Conservation (phyloP, 495 filamentous ascomycete genomes). For the Penicillium dipodomyicola region DNA sequence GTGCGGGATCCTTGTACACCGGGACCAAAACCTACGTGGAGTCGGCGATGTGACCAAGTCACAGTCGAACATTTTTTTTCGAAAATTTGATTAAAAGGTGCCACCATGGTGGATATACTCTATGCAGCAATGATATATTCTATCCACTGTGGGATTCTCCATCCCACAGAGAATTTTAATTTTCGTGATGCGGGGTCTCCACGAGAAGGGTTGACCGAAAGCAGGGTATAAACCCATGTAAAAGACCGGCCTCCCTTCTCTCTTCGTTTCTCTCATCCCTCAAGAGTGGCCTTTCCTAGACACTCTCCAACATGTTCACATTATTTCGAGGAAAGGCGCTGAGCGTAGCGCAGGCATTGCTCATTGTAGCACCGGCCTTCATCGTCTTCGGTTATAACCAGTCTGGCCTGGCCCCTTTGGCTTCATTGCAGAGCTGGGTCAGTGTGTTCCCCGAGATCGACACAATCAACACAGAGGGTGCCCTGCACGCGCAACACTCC, state of each 20-base stretch:
- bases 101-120: background rate
- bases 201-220: background rate
- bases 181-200: conserved; percentile 15
- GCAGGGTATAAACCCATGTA: conserved; percentile 4
- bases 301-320: background rate
- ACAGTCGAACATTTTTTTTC: conserved; percentile 1
- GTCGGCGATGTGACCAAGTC: conserved; percentile 9
- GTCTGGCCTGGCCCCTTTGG: conserved; percentile 27
- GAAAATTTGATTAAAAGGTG: background rate
- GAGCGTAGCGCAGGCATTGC: conserved; percentile 26
- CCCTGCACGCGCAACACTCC: conserved; percentile 21
- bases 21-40: conserved; percentile 9
- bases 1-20: background rate
- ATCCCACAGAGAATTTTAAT: background rate
- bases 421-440: conserved; percentile 29
- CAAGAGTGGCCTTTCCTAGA: background rate
- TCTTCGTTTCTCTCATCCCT: background rate
- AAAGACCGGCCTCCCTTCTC: background rate
- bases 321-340: conserved; percentile 19
- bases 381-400: conserved; percentile 38
- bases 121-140: background rate
- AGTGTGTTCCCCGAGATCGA: conserved; percentile 35
- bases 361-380: conserved; percentile 39
- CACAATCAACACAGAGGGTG: conserved; percentile 30
- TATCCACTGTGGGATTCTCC: conserved; percentile 6